Percentiles rank a stretch among this genome's conserved stretches.
phyloP scores from a whole-genome alignment of 2,329 filamentous ascomycete species.

The Epichloe scottii region DNA sequence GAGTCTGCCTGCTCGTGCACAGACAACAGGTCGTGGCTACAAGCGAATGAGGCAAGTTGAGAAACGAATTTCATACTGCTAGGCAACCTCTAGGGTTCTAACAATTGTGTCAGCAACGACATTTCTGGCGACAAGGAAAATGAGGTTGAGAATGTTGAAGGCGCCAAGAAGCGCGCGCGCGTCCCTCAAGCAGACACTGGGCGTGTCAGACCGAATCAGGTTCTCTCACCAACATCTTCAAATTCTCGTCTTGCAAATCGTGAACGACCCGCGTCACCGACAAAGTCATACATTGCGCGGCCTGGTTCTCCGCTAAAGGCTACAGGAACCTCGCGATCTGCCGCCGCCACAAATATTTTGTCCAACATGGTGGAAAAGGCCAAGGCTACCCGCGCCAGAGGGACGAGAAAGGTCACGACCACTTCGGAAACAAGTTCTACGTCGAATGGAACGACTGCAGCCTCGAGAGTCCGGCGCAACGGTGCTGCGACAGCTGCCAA shows the following conservation, averaged over 20 bases:
- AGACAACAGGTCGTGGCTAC: slow-evolving; percentile 17
- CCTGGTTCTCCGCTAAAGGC: slow-evolving; percentile 52
- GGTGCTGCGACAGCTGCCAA: slow-evolving; percentile 21
- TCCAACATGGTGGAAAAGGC: slow-evolving; percentile 49
- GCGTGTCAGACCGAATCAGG: slow-evolving; percentile 34
- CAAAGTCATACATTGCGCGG: slow-evolving; percentile 44
- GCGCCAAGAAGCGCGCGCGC: slow-evolving; percentile 56
- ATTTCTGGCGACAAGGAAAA: slow-evolving; percentile 70
- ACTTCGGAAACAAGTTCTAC: slow-evolving; percentile 32
- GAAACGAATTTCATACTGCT: neutral
- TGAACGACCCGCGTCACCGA: slow-evolving; percentile 35
- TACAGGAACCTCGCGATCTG: slow-evolving; percentile 25
- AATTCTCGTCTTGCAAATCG: slow-evolving; percentile 56
- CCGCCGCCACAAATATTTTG: slow-evolving; percentile 32
- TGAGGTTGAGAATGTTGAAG: slow-evolving; percentile 41
- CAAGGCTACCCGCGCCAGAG: slow-evolving; percentile 39
- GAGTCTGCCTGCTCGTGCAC: slow-evolving; percentile 13
- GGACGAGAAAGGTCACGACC: slow-evolving; percentile 32
- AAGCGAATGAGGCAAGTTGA: slow-evolving; percentile 40
- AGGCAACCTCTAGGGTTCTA: neutral
- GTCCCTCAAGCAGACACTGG: slow-evolving; percentile 28
- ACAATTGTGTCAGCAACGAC: slow-evolving; percentile 39
- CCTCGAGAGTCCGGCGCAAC: slow-evolving; percentile 21
- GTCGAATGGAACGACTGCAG: slow-evolving; percentile 23
- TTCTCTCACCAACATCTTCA: slow-evolving; percentile 71